phyloP scores from a whole-genome alignment of 305 asterid genomes.

The Fraxinus albicans region DNA sequence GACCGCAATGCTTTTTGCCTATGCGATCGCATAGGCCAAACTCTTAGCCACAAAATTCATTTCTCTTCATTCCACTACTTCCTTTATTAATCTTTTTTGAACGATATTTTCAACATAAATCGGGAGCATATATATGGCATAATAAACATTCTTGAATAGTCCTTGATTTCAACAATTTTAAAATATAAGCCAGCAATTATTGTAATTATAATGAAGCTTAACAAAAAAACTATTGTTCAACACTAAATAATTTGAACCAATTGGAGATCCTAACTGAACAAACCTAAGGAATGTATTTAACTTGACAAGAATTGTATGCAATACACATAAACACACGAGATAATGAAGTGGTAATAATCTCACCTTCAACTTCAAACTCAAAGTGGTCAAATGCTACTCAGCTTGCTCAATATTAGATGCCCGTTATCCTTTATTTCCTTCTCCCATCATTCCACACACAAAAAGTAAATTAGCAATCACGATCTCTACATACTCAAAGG shows the following conservation, averaged over 20 bases:
- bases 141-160: not conserved
- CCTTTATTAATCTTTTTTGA: no score
- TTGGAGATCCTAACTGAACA: not conserved
- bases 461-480: constrained; percentile 15
- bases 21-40: no score
- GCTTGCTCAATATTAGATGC: constrained; percentile 63
- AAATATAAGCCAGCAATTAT: not conserved
- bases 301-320: not conserved
- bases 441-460: constrained; percentile 50
- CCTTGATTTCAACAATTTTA: not conserved
- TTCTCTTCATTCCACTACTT: no score
- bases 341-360: not conserved
- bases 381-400: constrained; percentile 75
- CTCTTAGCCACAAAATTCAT: no score
- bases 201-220: not conserved
- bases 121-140: not conserved
- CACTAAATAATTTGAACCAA: not conserved
- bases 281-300: not conserved
- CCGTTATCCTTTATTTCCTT: constrained; percentile 66
- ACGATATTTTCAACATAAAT: no score
- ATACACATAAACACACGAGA: not conserved
- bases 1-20: no score
- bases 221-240: not conserved
- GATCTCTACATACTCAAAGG: constrained; percentile 9
- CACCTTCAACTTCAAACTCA: constrained; percentile 83